Evolutionary conservation across 176 grass and related monocot species (phyloP), one percentile per base, ranked within the genome.

Genomic region (Aegilops umbellulata): DNA sequence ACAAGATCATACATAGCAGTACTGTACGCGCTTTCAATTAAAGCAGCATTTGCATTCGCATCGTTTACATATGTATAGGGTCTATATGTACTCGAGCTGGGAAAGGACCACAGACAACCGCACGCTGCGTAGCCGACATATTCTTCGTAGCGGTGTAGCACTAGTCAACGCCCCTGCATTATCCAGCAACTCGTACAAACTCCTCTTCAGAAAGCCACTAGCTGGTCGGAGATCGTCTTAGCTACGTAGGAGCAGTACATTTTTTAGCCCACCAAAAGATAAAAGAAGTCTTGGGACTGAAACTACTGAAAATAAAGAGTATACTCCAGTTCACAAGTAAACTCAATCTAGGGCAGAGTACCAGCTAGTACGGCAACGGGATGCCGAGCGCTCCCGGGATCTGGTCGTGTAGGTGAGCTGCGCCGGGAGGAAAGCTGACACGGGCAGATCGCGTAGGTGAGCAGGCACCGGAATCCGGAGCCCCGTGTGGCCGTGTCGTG

Each of bases 401-500:
- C 34, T 53, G 70, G 68, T 77, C 80, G 39, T 69, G 74, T 76
- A 84, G 89, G 89, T 91, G 69, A 87, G 85, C 89, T 62, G 79
- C 23, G 85, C 76, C 68, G 5, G 39, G 89, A 91, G 69, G 61
- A 91, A 91, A 84, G 76, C 76, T 69, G 85, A 84, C 85, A 84
- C 76, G 26, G 47, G 60, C 76, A 15, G 85, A 20, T 60, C 61
- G 26, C 76, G 76, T 84, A 84, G 89, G 76, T 91, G 85, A 91
- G 68, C 75, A 31, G 85, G 85, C 20, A 66, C 10, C 2, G 60
- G 85, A 91, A 84, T 80, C 73, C 75, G 41, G 60, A 69, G 29
- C 60, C 60, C n/a, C 58, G 6, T 4, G 11, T 3, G 0, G 16
- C n/a, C 58, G 6, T 4, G 11, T 3, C 1, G 16, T 3, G 4